Base-by-base conservation (phyloP, 108 stramenopile genomes). In the Aurantiochytrium sp. region DNA sequence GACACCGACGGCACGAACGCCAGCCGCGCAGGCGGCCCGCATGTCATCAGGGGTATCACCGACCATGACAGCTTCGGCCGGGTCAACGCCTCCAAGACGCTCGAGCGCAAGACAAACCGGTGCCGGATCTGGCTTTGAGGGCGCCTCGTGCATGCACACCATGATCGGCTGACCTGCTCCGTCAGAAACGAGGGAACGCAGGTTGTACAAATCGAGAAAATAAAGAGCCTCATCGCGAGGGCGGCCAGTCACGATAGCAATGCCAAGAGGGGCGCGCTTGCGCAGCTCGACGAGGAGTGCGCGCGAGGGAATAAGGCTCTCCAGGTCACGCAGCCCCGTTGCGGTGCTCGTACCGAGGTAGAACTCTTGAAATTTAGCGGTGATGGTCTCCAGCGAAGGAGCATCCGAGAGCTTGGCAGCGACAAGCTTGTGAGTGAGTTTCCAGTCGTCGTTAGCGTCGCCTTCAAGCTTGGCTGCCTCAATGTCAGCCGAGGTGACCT, bases 21-120 rank as follows among this genome's bases (percentile, higher is more conserved):
- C 96, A 29, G 96, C 95, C 42, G 94, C 90, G 14, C 93, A 64
- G 14, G 95, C 96, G 19, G 97, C 95, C 19, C 91, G 83, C 87
- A 96, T 95, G 89, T 97, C 97, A 89, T 97, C 97, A 5, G 96
- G 96, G 5, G 97, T 97, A 92, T 97, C 97, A 0, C 97, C 97
- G 0, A 97, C 93, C 91, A 97, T 93, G 29, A 96, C 93, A 14
- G 87, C 64, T 5, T 45, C 28, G 4, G 90, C 72, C 8, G 95
- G 94, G 16, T 93, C 90, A 6, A 95, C 89, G 16, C 94, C 94
- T 18, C 58, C 88, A n/a, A 96, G 91, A 19, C 90, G 89, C 72
- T 91, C 89, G 87, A 94, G 93, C 51, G 93, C 95, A 29, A 88
- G 87, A 10, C 10, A 21, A 5, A 96, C 95, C 14, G 96, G 96